Evolutionary conservation across 257 asterid genomes (phyloP).

Genomic region (Petunia axillaris): DNA sequence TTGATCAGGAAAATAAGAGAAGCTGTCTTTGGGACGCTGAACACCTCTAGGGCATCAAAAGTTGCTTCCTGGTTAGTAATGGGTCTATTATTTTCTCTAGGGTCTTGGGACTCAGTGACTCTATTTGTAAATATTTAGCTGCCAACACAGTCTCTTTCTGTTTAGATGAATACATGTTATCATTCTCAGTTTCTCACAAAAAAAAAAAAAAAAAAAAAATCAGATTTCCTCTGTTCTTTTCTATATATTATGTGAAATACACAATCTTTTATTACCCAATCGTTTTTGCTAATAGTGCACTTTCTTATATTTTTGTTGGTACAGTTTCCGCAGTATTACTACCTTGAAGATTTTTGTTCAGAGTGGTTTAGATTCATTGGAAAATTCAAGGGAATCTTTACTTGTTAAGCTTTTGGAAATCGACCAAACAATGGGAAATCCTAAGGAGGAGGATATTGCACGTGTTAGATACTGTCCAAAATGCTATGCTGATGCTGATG

Average conservation of each 20-base stretch:
- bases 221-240: not conserved
- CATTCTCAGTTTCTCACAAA: not conserved
- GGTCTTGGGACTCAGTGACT: conserved; percentile 1
- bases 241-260: not conserved
- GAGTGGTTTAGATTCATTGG: conserved; percentile 86
- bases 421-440: conserved; percentile 82
- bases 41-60: conserved; percentile 59
- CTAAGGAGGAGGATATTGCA: conserved; percentile 73
- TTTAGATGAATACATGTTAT: too few relatives aligned
- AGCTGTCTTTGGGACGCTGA: conserved; percentile 66
- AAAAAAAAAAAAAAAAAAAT: not conserved
- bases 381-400: conserved; percentile 70
- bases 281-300: conserved; percentile 18
- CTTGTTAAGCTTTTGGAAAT: conserved; percentile 77
- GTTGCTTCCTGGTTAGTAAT: conserved; percentile 70
- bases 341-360: conserved; percentile 71
- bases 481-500: conserved; percentile 75
- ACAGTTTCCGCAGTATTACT: conserved; percentile 84
- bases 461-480: conserved; percentile 83
- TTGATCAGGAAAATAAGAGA: conserved; percentile 79
- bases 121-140: not conserved
- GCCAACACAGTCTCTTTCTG: too few relatives aligned
- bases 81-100: conserved; percentile 23
- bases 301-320: conserved; percentile 26
- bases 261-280: not conserved